These are phyloP conservation scores for Xylaria multiplex DNA, from an alignment of 2,329 filamentous ascomycete species.

Conservation along the genomic window DNA sequence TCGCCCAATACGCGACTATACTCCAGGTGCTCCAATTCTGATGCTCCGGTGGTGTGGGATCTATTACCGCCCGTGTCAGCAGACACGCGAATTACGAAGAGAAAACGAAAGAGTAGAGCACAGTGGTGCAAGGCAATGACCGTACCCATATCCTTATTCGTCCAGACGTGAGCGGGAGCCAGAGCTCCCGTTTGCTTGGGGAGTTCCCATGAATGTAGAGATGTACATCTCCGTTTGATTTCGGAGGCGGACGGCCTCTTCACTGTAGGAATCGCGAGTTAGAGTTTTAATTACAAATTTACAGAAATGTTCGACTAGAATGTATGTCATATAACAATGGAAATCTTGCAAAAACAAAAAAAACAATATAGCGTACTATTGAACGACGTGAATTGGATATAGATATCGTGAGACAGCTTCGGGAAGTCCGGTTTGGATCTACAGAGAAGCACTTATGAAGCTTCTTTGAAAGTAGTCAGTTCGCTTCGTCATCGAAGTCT, in stretches of 20 bases:
- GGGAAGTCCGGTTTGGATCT: neutral
- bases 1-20: conserved; percentile 52
- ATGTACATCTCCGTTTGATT: conserved; percentile 54
- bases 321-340: neutral
- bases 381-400: neutral
- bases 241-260: conserved; percentile 38
- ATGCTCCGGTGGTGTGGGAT: conserved; percentile 51
- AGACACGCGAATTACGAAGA: neutral
- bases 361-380: conserved; percentile 20
- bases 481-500: neutral
- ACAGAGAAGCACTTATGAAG: neutral
- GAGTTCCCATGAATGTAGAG: conserved; percentile 57
- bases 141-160: conserved; percentile 49
- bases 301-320: neutral
- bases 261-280: conserved; percentile 33
- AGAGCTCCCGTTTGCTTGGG: conserved; percentile 59
- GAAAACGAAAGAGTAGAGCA: neutral
- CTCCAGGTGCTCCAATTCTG: conserved; percentile 53
- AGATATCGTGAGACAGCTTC: neutral
- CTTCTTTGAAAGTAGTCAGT: neutral
- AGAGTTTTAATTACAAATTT: neutral
- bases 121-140: neutral
- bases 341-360: neutral
- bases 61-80: conserved; percentile 42
- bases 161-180: conserved; percentile 58